Evolutionary conservation across 345 rosid species (phyloP), one percentile per base, ranked within the genome.

Genomic region (Aethionema arabicum): DNA sequence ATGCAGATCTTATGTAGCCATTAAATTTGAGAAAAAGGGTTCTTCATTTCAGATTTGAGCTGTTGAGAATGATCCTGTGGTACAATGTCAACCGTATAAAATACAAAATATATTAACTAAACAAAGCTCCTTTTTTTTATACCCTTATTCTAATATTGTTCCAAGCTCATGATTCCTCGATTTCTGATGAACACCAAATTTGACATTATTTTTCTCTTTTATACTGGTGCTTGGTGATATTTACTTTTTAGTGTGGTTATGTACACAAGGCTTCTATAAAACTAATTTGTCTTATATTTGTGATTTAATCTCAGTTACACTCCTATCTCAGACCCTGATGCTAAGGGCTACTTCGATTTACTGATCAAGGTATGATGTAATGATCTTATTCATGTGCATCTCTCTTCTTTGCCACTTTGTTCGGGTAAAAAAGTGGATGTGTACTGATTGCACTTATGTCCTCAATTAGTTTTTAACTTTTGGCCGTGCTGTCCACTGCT

Each of bases 261-360:
- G 21, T 43, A 35, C 10, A 11, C 6, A 14, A 40, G 57, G 32
- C 63, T 54, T 61, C 43, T 62, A 10, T 29, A 48, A 32, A 49
- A 4, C 8, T 14, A 49, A 43, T 41, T 7, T 11, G 12, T 49
- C 42, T 27, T 47, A 4, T 56, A 29, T 60, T 49, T 75, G 36
- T 52, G 42, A 15, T 44, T 52, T 33, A 8, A 52, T 13, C 52
- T 43, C 84, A 91, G 98, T 65, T 91, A 91, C 68, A 91, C 98
- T 69, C 98, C 96, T 61, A 86, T 91, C 71, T 91, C 98, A 50
- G 96, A 88, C 54, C 83, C 96, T 59, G 91, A 88, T 60, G 73
- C 92, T 31, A 86, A 86, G 77, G 98, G 98, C 36, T 71, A 83
- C 63, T 88, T 91, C 73, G 98, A 91, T 78, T 75, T 91, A 70